Evolutionary conservation across 495 filamentous ascomycete species (phyloP), one percentile per base, ranked within the genome.

Genomic region (Neurospora discreta): DNA sequence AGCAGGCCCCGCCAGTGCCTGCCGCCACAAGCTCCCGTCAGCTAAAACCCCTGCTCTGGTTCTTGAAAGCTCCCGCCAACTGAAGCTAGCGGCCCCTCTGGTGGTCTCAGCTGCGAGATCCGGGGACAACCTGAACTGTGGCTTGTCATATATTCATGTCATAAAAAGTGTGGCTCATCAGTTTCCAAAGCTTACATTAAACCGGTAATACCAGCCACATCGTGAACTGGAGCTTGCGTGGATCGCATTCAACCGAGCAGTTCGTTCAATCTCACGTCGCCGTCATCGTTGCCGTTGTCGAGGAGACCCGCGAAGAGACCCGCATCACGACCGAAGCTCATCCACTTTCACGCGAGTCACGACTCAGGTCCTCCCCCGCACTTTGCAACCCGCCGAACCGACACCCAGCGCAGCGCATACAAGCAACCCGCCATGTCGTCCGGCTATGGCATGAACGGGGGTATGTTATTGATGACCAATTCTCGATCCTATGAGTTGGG

Each of bases 381-480:
- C 33, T 65, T 65, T 36, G 18, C 52, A 33, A 65, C 26, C 33
- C 41, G 18, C 42, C 26, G 71, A 72, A 36, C 71, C 69, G 52
- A 65, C 52, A 6, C 41, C 5, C 16, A 6, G 5, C 5, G 52
- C 52, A 65, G 52, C 52, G 52, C 1, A 65, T 65, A 65, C 52
- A 65, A 70, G 67, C 41, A 77, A 72, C 74, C 81, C 81, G 88
- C 76, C 81, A 94, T 94, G 92, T 87, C 91, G 83, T 94, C 92
- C 75, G 92, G 92, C 76, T 93, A 89, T 81, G 92, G 92, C 84
- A 85, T 93, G 77, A 88, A 88, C 75, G 92, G 92, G 79, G 92
- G 92, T 94, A 82, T 74, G 91, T 79, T 9, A 41, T 65, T 65
- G 52, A 33, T 65, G 6, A 58, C 18, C 18, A 10, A 13, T 26